These are phyloP conservation scores for Steccherinum ochraceum DNA, from an alignment of 768 basidiomycete genomes.

Conservation along the genomic window DNA sequence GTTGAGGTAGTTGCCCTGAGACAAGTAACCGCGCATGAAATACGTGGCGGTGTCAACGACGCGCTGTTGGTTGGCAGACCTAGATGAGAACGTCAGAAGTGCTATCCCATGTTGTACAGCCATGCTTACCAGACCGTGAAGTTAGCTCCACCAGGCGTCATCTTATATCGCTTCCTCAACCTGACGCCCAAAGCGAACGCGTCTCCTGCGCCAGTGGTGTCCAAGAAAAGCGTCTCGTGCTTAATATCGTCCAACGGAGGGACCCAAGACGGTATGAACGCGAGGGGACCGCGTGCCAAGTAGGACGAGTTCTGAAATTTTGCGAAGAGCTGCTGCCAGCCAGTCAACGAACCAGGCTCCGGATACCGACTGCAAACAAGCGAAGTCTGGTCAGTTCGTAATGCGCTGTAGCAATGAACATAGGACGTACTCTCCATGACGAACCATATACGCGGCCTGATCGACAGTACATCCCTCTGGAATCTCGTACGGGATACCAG, in stretches of 20 bases:
- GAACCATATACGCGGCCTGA: background rate
- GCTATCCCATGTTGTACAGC: background rate
- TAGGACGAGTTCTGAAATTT: background rate
- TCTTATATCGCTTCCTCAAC: background rate
- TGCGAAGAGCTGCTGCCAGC: background rate
- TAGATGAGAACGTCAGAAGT: conserved; percentile 10
- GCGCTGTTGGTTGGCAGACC: conserved; percentile 37
- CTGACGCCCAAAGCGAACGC: background rate
- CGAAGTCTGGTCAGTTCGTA: background rate
- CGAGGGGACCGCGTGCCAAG: background rate
- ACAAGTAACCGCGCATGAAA: conserved; percentile 36
- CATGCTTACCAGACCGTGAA: conserved; percentile 34
- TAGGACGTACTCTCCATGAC: background rate
- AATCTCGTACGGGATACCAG: conserved; percentile 24
- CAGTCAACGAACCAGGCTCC: background rate
- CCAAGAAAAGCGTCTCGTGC: background rate
- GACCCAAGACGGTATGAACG: background rate
- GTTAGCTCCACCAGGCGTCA: conserved; percentile 7
- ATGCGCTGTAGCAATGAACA: background rate
- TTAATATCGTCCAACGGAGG: background rate
- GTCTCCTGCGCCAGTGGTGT: background rate
- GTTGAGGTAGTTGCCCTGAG: conserved; percentile 33
- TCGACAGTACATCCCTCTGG: conserved; percentile 31
- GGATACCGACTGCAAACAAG: background rate
- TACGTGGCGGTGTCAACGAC: conserved; percentile 34